phyloP scores from a whole-genome alignment of 2,329 filamentous ascomycete genomes.

The Calonectria multiphialidica region DNA sequence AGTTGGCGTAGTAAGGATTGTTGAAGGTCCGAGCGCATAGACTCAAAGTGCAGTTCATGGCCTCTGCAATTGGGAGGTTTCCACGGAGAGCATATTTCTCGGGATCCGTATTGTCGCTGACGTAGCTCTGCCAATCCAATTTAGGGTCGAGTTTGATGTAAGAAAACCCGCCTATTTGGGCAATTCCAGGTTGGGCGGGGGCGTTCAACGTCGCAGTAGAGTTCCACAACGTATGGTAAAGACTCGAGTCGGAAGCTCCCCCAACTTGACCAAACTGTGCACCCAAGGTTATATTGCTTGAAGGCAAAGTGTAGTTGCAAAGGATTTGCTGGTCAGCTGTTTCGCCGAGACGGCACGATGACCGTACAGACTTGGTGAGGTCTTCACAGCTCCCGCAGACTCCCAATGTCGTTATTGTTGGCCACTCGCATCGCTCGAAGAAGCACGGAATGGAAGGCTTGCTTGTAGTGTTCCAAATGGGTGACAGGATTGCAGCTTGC shows the following conservation, averaged over 20 bases:
- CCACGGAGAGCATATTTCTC: neutral
- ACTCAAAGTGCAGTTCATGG: neutral
- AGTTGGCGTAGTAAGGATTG: neutral
- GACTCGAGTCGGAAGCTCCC: neutral
- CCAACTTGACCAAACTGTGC: neutral
- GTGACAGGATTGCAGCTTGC: conserved; percentile 1
- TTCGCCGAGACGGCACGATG: neutral
- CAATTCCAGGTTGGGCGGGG: neutral
- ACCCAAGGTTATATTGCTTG: neutral
- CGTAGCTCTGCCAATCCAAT: neutral
- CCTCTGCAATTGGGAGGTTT: neutral
- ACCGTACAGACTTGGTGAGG: neutral
- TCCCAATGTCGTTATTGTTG: conserved; percentile 2
- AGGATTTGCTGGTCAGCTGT: neutral
- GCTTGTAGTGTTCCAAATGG: neutral
- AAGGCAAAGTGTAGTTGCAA: conserved; percentile 7
- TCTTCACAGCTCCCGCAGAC: neutral
- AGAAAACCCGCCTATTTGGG: neutral
- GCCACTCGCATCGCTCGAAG: conserved; percentile 7
- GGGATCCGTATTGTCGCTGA: neutral
- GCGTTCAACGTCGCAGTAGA: neutral
- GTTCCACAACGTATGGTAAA: neutral
- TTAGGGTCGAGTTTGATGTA: neutral
- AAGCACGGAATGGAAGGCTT: neutral
- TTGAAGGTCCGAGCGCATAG: neutral